A percentile compares a stretch with the other conserved stretches of the same genome.
Conservation (phyloP, 306 rosid genomes). For the Cucurbita moschata region DNA sequence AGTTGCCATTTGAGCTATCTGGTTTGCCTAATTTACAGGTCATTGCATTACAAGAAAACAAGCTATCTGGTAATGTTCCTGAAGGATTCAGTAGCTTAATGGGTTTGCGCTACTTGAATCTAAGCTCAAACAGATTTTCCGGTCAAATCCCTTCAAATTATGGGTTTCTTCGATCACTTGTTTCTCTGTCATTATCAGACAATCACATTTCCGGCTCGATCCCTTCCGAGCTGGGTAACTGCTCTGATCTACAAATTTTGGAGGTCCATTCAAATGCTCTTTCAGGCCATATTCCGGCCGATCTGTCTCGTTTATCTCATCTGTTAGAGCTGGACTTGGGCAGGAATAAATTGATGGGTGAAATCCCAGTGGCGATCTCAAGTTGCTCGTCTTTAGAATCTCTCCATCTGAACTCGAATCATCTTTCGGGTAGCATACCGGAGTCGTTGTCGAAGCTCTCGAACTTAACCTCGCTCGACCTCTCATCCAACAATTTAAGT, state of each 20-base stretch:
- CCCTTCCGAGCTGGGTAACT: conserved; percentile 70
- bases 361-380: conserved; percentile 57
- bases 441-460: conserved; percentile 40
- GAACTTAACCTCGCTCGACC: conserved; percentile 45
- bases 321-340: conserved; percentile 60
- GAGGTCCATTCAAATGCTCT: conserved; percentile 53
- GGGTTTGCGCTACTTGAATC: conserved; percentile 55
- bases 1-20: conserved; percentile 71
- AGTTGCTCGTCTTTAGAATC: conserved; percentile 38
- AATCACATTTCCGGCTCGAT: conserved; percentile 50
- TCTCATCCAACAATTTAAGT: conserved; percentile 66
- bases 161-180: conserved; percentile 62
- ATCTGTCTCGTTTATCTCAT: conserved; percentile 45
- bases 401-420: conserved; percentile 40
- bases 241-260: conserved; percentile 42
- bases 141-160: conserved; percentile 66
- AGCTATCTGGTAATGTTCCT: conserved; percentile 59
- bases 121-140: conserved; percentile 58
- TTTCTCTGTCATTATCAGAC: conserved; percentile 51
- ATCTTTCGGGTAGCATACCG: conserved; percentile 56
- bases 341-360: conserved; percentile 55
- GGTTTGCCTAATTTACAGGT: conserved; percentile 81
- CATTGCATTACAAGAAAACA: conserved; percentile 61
- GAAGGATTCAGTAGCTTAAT: conserved; percentile 88
- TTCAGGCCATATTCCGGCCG: conserved; percentile 44